Percentiles rank a stretch among this genome's conserved stretches.
Evolutionary conservation across 257 asterid species (phyloP).

Genomic region (Solanum dulcamara): DNA sequence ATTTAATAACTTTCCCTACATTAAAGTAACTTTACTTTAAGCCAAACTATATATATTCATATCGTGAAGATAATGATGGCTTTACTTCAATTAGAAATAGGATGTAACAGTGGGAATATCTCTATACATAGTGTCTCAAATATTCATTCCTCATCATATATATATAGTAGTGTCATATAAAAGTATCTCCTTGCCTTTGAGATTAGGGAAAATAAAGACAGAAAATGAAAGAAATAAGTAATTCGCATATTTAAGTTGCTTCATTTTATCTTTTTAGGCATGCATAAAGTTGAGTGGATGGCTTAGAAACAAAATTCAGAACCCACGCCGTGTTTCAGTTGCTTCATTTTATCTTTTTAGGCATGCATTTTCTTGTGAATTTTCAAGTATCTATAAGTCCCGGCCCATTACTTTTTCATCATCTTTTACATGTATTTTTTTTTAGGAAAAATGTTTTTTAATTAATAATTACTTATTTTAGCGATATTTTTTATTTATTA

Average conservation of each 20-base stretch:
- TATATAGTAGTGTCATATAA: background rate
- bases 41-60: background rate
- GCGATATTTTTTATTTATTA: too few species aligned
- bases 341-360: background rate
- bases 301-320: background rate
- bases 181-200: background rate
- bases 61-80: background rate
- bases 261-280: background rate
- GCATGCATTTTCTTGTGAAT: background rate
- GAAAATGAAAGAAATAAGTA: background rate
- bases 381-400: background rate
- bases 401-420: background rate
- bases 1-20: background rate
- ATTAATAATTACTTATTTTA: too few species aligned
- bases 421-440: background rate
- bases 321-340: background rate
- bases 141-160: background rate
- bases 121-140: background rate
- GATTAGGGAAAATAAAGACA: background rate
- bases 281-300: background rate
- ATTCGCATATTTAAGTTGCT: background rate
- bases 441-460: too few species aligned
- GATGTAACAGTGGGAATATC: background rate
- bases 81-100: background rate
- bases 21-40: background rate